Base-by-base conservation (phyloP, 768 basidiomycete species). In the Porphyrellus cyaneotinctus region DNA sequence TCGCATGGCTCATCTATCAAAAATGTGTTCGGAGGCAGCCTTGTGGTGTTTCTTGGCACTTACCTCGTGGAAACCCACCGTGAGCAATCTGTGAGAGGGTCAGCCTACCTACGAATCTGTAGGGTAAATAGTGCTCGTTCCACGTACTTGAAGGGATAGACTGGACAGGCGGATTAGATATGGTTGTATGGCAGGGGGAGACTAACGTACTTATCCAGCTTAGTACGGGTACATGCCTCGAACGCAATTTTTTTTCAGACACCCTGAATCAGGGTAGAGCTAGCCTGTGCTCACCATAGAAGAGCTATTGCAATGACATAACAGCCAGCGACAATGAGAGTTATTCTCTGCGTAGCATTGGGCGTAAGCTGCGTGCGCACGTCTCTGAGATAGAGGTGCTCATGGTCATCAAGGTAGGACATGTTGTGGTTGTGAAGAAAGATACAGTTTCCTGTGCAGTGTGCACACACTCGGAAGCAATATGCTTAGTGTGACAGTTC, bases 11-110 rank as follows among this genome's bases (percentile, higher is more conserved):
- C 87, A 92, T 88, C 88, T 91, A 39, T 7, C 43, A 44, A 45
- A 52, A 49, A 47, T 26, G 47, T 15, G 50, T 56, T 31, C 32
- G 18, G 12, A 7, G 22, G 17, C 23, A 33, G 41, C 32, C 37
- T 37, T 47, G 39, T 35, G 37, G 39, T 47, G 14, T 23, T 59
- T 67, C 28, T 15, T 18, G n/a, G 17, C 12, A 28, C 59, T 54
- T 59, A 87, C 89, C 75, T 93, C 91, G 70, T 93, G 91, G 65
- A 93, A 91, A 43, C 91, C 91, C 43, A 93, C 91, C 2, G 91
- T 91, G 46, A 92, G 77, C 48, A 92, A 67, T 62, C 90, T 66
- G 89, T 58, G 24, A 28, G 47, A 57, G 20, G 28, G 64, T 68
- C 45, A 68, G 62, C 43, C 31, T 44, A 33, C 33, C 30, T 28